Conservation (phyloP, 2,329 filamentous ascomycete species). For the Exophiala aquamarina region DNA sequence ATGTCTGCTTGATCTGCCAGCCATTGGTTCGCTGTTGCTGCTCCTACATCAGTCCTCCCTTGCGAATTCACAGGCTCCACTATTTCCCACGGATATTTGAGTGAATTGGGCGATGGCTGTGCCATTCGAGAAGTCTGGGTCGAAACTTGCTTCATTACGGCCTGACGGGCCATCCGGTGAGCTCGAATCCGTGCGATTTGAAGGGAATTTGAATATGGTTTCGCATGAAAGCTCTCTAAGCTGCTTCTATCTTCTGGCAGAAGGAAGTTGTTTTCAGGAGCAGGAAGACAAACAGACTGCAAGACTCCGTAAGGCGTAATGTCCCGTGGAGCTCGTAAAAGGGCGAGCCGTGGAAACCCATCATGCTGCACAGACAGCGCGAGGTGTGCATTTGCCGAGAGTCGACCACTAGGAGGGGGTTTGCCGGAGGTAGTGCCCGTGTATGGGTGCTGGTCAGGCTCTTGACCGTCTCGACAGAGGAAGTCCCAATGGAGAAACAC, state of each 20-base stretch:
- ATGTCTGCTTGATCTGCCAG: too few species aligned
- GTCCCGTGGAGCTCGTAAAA: conserved; percentile 45
- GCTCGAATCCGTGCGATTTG: conserved; percentile 46
- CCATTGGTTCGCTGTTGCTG: too few species aligned
- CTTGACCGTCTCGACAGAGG: background rate
- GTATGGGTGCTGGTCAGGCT: background rate
- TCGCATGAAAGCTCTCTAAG: conserved; percentile 25
- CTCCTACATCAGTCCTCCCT: too few species aligned
- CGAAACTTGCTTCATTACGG: background rate
- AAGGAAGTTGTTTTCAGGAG: conserved; percentile 38
- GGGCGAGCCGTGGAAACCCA: conserved; percentile 42
- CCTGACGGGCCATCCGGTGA: conserved; percentile 33
- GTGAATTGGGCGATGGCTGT: too few species aligned
- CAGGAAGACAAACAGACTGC: conserved; percentile 44
- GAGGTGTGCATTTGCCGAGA: conserved; percentile 21
- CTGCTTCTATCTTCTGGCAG: conserved; percentile 42
- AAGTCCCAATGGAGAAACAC: conserved; percentile 59
- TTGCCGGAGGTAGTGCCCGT: background rate
- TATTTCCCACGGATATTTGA: background rate
- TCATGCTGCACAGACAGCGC: conserved; percentile 36
- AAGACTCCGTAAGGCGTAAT: conserved; percentile 44
- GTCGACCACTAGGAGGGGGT: background rate
- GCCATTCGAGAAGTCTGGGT: too few species aligned
- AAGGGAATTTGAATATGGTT: conserved; percentile 45
- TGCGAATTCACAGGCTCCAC: too few species aligned